Percentiles rank a stretch among this genome's conserved stretches.
Evolutionary conservation across 179 eudicot species (phyloP).

Genomic region (Nepenthes alata): DNA sequence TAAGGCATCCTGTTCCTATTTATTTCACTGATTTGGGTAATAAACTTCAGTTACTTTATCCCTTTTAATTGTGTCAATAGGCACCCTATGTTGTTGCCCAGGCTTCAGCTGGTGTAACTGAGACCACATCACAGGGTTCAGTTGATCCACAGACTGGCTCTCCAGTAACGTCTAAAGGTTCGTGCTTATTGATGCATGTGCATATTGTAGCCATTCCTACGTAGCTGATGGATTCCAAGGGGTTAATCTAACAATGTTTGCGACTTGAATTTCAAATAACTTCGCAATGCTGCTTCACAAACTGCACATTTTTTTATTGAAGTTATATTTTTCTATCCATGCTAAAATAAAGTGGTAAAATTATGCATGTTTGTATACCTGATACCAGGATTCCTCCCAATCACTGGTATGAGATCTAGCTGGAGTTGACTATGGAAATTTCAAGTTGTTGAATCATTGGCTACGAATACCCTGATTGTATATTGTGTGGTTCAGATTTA

Average conservation of each 20-base stretch:
- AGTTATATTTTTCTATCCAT: not conserved
- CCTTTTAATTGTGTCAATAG: slow-evolving; percentile 12
- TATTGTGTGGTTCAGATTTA: no score
- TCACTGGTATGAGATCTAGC: no score
- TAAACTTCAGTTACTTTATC: not conserved
- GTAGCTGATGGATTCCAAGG: not conserved
- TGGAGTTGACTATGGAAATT: no score
- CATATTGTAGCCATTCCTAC: not conserved
- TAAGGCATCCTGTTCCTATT: no score
- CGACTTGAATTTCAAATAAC: not conserved
- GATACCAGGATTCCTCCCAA: no score
- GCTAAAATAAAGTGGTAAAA: no score
- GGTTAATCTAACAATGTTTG: not conserved
- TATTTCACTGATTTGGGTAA: no score
- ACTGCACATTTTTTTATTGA: not conserved
- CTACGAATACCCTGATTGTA: no score
- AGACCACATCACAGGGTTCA: slow-evolving; percentile 21
- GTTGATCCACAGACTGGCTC: slow-evolving; percentile 21
- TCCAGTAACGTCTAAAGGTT: slow-evolving; percentile 20
- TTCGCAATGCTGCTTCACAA: not conserved
- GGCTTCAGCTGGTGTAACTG: slow-evolving; percentile 17
- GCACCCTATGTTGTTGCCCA: slow-evolving; percentile 36
- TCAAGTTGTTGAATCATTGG: no score
- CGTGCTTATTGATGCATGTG: slow-evolving; percentile 3
- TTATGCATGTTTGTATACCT: no score